A percentile compares a stretch with the other conserved stretches of the same genome.
Evolutionary conservation across 768 basidiomycete species (phyloP).

Genomic region (Amanita jacksonii): DNA sequence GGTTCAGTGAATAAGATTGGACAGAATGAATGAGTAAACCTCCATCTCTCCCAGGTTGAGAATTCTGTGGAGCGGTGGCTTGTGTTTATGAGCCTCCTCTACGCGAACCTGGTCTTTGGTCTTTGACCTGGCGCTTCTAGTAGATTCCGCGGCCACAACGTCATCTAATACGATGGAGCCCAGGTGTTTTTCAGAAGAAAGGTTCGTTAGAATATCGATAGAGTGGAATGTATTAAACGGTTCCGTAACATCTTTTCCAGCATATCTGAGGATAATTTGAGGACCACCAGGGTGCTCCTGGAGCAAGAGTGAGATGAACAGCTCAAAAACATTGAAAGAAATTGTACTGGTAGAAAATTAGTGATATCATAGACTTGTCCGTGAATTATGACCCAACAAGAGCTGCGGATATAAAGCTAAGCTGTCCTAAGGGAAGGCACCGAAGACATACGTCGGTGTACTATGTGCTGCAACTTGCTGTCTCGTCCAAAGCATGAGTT

Average conservation of each 20-base stretch:
- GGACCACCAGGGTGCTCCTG: constrained; percentile 79
- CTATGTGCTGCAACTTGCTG: constrained; percentile 55
- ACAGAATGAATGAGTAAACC: constrained; percentile 26
- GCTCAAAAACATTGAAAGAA: constrained; percentile 1
- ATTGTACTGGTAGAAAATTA: constrained; percentile 54
- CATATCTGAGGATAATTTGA: constrained; percentile 74
- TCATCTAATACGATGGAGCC: constrained; percentile 50
- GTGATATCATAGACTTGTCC: constrained; percentile 83
- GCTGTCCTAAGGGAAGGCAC: background rate
- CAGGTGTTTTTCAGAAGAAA: constrained; percentile 62
- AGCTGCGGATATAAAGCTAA: constrained; percentile 28
- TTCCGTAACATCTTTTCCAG: constrained; percentile 74
- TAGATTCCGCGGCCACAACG: constrained; percentile 25
- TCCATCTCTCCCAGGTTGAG: constrained; percentile 79
- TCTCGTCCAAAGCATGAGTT: constrained; percentile 26
- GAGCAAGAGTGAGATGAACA: background rate
- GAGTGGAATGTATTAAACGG: constrained; percentile 82
- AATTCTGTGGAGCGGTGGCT: constrained; percentile 61
- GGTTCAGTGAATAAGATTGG: background rate
- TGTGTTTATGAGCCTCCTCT: constrained; percentile 45
- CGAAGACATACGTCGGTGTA: constrained; percentile 31
- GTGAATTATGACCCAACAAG: constrained; percentile 80
- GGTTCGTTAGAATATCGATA: constrained; percentile 65
- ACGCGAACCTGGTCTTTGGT: constrained; percentile 67
- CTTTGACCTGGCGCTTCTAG: constrained; percentile 33